Evolutionary conservation across 768 basidiomycete species (phyloP).

Genomic region (Suillus luteus): DNA sequence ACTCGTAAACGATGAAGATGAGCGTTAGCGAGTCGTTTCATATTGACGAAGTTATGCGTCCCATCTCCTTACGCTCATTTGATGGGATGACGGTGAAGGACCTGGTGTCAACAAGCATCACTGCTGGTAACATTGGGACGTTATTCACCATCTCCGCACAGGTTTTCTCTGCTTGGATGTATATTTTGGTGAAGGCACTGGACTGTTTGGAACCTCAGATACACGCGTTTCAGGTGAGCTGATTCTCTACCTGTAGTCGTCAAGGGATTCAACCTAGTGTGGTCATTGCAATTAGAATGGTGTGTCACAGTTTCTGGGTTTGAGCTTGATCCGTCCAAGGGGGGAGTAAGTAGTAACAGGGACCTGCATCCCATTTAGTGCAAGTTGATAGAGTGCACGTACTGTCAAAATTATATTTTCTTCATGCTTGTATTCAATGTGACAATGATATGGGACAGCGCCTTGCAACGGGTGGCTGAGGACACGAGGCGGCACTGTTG

Average conservation of each 20-base stretch:
- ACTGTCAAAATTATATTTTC: no score
- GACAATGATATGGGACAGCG: no score
- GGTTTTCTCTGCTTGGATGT: constrained; percentile 61
- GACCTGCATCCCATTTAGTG: no score
- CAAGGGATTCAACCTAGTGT: background rate
- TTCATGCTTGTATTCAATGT: no score
- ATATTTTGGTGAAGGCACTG: constrained; percentile 62
- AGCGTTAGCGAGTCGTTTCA: background rate
- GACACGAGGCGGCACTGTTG: no score
- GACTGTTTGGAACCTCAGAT: constrained; percentile 60
- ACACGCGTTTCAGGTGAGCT: constrained; percentile 53
- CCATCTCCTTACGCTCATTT: background rate
- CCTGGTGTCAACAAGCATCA: constrained; percentile 1
- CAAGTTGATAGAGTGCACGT: no score
- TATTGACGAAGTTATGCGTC: background rate
- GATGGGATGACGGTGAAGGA: background rate
- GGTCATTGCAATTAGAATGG: constrained; percentile 61
- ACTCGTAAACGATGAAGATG: background rate
- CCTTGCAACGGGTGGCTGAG: no score
- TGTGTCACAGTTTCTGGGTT: constrained; percentile 24
- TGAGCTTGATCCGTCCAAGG: constrained; percentile 1
- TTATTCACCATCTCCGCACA: constrained; percentile 58
- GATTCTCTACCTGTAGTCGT: background rate
- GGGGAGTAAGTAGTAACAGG: no score
- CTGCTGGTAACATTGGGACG: constrained; percentile 53